Conservation (phyloP, 441 rosid species). For the Populus hybrid region DNA sequence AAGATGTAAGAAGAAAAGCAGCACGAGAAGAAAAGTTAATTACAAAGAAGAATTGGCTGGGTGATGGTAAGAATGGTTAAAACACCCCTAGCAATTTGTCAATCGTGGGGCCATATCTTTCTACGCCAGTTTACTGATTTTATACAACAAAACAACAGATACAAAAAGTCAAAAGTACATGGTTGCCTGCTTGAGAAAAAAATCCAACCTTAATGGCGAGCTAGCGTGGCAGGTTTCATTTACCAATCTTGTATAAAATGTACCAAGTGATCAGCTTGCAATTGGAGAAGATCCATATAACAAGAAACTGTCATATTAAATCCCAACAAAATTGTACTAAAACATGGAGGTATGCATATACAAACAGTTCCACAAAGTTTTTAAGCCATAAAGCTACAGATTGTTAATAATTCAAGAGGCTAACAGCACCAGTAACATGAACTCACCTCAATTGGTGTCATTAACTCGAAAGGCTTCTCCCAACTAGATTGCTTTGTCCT, state of each 20-base stretch:
- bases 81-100: too few species aligned
- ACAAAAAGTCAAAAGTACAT: slow-evolving; percentile 12
- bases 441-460: slow-evolving; percentile 94
- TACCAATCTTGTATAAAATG: slow-evolving; percentile 11
- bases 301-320: slow-evolving; percentile 3
- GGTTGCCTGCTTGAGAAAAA: slow-evolving; percentile 13
- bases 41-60: not conserved
- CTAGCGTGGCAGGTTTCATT: slow-evolving; percentile 15
- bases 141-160: not conserved
- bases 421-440: slow-evolving; percentile 13
- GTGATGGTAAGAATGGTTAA: slow-evolving; percentile 2
- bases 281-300: slow-evolving; percentile 4
- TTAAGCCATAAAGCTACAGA: slow-evolving; percentile 7
- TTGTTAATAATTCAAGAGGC: slow-evolving; percentile 17
- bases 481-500: slow-evolving; percentile 87
- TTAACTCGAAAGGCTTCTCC: slow-evolving; percentile 93
- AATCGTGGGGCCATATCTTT: too few species aligned
- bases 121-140: not conserved
- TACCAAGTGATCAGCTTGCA: slow-evolving; percentile 9
- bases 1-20: not conserved
- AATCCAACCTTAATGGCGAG: slow-evolving; percentile 16
- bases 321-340: not conserved
- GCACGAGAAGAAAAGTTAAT: not conserved
- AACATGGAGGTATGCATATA: slow-evolving; percentile 4
- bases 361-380: not conserved